A percentile compares a stretch with the other conserved stretches of the same genome.
Conservation (phyloP, 106 monocot species). For the Dactylorhiza incarnata region DNA sequence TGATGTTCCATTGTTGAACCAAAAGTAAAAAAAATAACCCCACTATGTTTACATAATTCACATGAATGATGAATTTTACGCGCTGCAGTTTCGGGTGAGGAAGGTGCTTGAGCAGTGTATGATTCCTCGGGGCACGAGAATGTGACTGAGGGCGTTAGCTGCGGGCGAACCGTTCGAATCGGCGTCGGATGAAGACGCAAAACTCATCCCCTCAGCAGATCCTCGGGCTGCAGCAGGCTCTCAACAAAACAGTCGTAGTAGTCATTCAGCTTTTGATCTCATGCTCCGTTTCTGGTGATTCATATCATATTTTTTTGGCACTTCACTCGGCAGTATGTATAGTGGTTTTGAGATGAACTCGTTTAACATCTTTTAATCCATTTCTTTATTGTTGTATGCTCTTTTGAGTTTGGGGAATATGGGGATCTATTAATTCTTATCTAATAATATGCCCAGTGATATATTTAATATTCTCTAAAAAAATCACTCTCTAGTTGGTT, state of each 20-base stretch:
- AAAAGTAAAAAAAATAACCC: too few relatives aligned
- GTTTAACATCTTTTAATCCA: neutral
- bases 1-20: too few relatives aligned
- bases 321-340: neutral
- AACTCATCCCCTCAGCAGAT: neutral
- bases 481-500: too few relatives aligned
- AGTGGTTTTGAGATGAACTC: conserved; percentile 3
- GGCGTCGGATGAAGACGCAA: neutral
- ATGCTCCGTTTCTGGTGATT: neutral
- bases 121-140: conserved; percentile 3
- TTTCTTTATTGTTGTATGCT: too few relatives aligned
- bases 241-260: neutral
- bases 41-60: neutral
- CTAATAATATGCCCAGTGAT: too few relatives aligned
- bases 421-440: too few relatives aligned
- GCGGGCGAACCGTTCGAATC: neutral
- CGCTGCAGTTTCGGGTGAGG: conserved; percentile 56
- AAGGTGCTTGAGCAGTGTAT: conserved; percentile 53
- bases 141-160: neutral
- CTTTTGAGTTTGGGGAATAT: too few relatives aligned
- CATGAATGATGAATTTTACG: neutral
- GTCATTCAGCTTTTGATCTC: neutral
- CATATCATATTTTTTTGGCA: neutral
- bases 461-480: too few relatives aligned
- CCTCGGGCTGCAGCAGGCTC: too few relatives aligned